These are phyloP conservation scores for Aspergillus transmontanensis DNA, from an alignment of 2,329 filamentous ascomycete genomes.

Conservation along the genomic window DNA sequence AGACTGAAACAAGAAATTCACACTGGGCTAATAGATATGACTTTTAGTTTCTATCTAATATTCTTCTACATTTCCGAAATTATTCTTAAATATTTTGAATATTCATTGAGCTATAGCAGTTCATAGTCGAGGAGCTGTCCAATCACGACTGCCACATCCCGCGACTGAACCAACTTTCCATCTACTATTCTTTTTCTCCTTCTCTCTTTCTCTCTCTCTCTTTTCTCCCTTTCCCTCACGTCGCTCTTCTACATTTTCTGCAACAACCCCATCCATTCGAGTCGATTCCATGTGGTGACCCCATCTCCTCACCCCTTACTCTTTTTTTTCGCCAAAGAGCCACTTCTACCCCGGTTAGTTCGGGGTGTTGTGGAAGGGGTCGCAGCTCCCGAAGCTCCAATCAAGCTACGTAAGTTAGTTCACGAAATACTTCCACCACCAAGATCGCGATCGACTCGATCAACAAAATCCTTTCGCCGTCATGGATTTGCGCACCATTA, in stretches of 20 bases:
- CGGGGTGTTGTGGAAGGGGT: slow-evolving; percentile 20
- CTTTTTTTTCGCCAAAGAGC: slow-evolving; percentile 2
- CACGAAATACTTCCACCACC: neutral
- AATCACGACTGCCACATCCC: slow-evolving; percentile 4
- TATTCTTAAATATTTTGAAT: neutral
- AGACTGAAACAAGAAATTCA: too few species aligned
- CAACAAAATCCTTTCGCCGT: slow-evolving; percentile 15
- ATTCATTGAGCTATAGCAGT: neutral
- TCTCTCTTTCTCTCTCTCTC: neutral
- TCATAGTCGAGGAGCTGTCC: neutral
- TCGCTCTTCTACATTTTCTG: neutral
- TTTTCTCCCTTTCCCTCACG: neutral
- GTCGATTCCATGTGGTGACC: neutral
- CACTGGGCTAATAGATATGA: too few species aligned
- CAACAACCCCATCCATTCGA: neutral
- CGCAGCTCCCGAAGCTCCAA: slow-evolving; percentile 3
- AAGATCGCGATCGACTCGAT: neutral
- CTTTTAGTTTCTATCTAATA: too few species aligned
- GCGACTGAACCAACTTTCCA: neutral
- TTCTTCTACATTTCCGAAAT: neutral
- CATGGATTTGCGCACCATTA: slow-evolving; percentile 58
- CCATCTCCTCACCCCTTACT: neutral
- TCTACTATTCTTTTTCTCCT: slow-evolving; percentile 4
- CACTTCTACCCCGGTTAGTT: neutral
- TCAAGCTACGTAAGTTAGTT: slow-evolving; percentile 4